Evolutionary conservation across 1,139 yeast genomes (phyloP), one percentile per base, ranked within the genome.

Genomic region (Kodamaea suecica): DNA sequence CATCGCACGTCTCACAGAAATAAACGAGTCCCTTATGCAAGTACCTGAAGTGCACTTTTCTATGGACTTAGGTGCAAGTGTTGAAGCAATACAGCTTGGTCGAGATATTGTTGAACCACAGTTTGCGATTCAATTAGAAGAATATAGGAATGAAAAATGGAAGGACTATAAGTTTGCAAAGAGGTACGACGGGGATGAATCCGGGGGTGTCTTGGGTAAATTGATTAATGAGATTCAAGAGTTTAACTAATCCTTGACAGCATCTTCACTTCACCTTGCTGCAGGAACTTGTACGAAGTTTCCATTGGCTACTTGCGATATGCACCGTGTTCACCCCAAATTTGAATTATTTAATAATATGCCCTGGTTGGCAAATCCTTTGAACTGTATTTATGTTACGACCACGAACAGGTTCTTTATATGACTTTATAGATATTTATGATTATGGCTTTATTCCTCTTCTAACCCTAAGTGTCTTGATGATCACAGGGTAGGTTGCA

Each of bases 181-280:
- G 24, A 16, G 23, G 7, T 20, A 32, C 11, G 32, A 25, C 23
- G 36, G 38, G 3, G 28, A 13, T 7, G 36, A 29, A n/a, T 28
- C 34, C 12, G 39, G 31, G 5, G 30, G 30, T 3, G 36, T 31
- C 7, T 30, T 38, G 24, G 33, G 35, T 3, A 24, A 34, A 21
- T 33, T 60, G 49, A 51, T 59, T 31, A 50, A 45, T 27, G 52
- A 47, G 27, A 47, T 58, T n/a, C 62, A 57, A 40, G 47, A 47
- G 30, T 56, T 41, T 31, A 31, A 39, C 32, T 34, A 34, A 29
- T 5, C 14, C 7, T 25, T 19, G n/a, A n/a, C n/a, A n/a, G n/a
- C n/a, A n/a, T n/a, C n/a, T n/a, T n/a, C n/a, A n/a, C n/a, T n/a
- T n/a, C n/a, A n/a, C n/a, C n/a, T n/a, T n/a, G n/a, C n/a, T n/a